These are phyloP conservation scores for Cladophialophora bantiana DNA, from an alignment of 2,329 filamentous ascomycete genomes.

Conservation along the genomic window DNA sequence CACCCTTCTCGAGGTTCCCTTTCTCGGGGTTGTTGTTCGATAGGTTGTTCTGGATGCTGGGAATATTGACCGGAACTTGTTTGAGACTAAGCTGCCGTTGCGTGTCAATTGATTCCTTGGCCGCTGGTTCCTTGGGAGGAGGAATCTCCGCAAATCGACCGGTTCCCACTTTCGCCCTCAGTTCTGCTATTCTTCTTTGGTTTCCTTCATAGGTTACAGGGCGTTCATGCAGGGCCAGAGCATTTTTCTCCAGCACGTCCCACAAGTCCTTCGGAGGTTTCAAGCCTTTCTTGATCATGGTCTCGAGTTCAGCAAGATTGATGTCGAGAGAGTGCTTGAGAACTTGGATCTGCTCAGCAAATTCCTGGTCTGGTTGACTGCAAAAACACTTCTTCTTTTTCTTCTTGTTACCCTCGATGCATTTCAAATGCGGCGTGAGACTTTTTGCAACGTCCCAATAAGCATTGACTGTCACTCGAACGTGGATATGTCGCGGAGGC, in stretches of 20 bases:
- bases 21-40: constrained; percentile 20
- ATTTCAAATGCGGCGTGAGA: constrained; percentile 24
- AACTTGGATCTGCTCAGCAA: constrained; percentile 6
- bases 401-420: constrained; percentile 13
- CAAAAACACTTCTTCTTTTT: constrained; percentile 23
- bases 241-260: constrained; percentile 15
- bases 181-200: constrained; percentile 14
- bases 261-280: constrained; percentile 8
- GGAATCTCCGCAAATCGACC: constrained; percentile 8
- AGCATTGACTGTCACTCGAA: constrained; percentile 11
- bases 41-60: constrained; percentile 26
- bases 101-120: background rate
- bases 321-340: constrained; percentile 11
- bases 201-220: constrained; percentile 15
- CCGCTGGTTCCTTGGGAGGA: constrained; percentile 1
- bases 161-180: constrained; percentile 5
- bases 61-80: constrained; percentile 27
- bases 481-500: constrained; percentile 11
- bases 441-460: constrained; percentile 27
- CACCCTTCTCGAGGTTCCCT: constrained; percentile 15
- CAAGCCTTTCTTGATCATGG: constrained; percentile 10
- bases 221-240: constrained; percentile 9
- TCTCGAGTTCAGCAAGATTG: constrained; percentile 18
- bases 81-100: constrained; percentile 17
- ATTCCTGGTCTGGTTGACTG: constrained; percentile 11